These are phyloP conservation scores for Chionographis japonica DNA, from an alignment of 106 monocot genomes.

Conservation along the genomic window DNA sequence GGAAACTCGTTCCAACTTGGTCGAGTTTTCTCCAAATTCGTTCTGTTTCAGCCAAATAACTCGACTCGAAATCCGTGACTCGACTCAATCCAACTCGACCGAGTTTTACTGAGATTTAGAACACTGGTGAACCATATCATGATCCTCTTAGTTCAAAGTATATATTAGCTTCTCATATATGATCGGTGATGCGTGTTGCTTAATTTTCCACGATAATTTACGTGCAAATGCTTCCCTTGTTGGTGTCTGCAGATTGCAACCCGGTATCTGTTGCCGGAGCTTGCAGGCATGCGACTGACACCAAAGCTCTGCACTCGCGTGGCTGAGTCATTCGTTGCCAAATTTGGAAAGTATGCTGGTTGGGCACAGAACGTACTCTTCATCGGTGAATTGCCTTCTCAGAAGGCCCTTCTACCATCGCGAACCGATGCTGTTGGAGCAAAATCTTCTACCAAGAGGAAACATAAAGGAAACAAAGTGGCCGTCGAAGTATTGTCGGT, in stretches of 20 bases:
- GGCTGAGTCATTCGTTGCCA: constrained; percentile 64
- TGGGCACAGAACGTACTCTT: constrained; percentile 96
- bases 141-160: no score
- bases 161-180: no score
- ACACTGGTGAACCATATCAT: no score
- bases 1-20: no score
- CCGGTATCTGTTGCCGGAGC: constrained; percentile 69
- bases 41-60: no score
- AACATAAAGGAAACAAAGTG: constrained; percentile 9
- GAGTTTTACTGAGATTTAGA: no score
- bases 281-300: constrained; percentile 51
- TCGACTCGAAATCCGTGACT: no score
- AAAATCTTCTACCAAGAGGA: constrained; percentile 24
- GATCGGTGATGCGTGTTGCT: not conserved
- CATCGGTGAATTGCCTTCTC: constrained; percentile 80
- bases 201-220: not conserved
- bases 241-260: constrained; percentile 64
- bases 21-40: no score
- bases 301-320: constrained; percentile 55
- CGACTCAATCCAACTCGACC: no score
- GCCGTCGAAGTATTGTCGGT: constrained; percentile 1
- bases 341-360: constrained; percentile 88
- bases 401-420: constrained; percentile 27
- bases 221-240: not conserved
- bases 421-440: not conserved